Percentiles rank a stretch among this genome's conserved stretches.
Conservation (phyloP, 805 yeast genomes). For the Pichia heedii region DNA sequence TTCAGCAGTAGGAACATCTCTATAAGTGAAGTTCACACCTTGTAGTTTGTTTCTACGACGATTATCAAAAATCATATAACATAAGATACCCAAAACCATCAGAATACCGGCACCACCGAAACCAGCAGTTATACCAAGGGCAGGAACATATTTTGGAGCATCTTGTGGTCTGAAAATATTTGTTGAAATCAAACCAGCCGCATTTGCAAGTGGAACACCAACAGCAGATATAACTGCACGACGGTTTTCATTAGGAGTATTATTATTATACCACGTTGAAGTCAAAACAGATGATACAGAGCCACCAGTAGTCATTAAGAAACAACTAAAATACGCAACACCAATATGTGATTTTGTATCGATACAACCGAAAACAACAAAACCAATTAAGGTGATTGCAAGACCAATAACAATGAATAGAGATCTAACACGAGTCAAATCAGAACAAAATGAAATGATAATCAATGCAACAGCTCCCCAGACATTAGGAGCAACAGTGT, state of each 20-base stretch:
- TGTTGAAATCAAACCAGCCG: constrained; percentile 48
- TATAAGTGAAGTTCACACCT: constrained; percentile 31
- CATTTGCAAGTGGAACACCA: constrained; percentile 47
- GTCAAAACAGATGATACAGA: constrained; percentile 41
- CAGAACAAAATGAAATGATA: constrained; percentile 33
- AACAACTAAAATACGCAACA: constrained; percentile 17
- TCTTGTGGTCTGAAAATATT: constrained; percentile 42
- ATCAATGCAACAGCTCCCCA: constrained; percentile 38
- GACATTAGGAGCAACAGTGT: constrained; percentile 40
- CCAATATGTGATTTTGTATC: constrained; percentile 29
- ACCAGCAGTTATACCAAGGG: constrained; percentile 40
- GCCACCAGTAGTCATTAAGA: constrained; percentile 38
- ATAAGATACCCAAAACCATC: constrained; percentile 13
- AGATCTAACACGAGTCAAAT: constrained; percentile 31
- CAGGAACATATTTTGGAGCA: constrained; percentile 44
- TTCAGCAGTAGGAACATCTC: constrained; percentile 34
- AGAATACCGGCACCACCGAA: constrained; percentile 37
- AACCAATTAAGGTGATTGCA: constrained; percentile 34
- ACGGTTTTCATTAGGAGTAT: constrained; percentile 37
- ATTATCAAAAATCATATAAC: constrained; percentile 36
- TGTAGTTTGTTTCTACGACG: constrained; percentile 31
- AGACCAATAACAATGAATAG: constrained; percentile 32
- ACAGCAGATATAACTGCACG: constrained; percentile 40
- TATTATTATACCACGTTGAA: constrained; percentile 44
- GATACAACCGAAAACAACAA: constrained; percentile 37